A percentile compares a stretch with the other conserved stretches of the same genome.
Evolutionary conservation across 1,284 basidiomycete species (phyloP).

Genomic region (Ustilago loliicola): DNA sequence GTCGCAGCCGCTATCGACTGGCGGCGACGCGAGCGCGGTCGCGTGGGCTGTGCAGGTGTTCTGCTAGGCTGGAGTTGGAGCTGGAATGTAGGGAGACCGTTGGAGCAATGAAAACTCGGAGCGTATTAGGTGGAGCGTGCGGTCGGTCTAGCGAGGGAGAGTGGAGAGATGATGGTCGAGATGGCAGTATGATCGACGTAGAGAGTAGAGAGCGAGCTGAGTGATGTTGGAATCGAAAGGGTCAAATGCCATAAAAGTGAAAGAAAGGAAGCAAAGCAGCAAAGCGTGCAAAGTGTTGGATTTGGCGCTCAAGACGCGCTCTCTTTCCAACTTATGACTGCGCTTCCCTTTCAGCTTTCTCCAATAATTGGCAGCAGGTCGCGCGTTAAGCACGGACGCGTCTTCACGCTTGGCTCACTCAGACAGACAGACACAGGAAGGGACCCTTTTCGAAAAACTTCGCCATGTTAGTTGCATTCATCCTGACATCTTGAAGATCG

Average conservation of each 20-base stretch:
- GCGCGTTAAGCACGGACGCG: constrained; percentile 43
- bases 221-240: background rate
- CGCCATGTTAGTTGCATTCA: background rate
- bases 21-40: background rate
- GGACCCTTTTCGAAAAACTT: background rate
- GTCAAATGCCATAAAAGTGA: too few relatives aligned
- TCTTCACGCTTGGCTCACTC: constrained; percentile 11
- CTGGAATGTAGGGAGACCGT: too few relatives aligned
- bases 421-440: background rate
- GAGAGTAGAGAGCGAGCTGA: background rate
- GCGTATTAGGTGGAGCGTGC: too few relatives aligned
- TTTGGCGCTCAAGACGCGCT: background rate
- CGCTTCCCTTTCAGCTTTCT: background rate
- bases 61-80: too few relatives aligned
- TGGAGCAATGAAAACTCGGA: too few relatives aligned
- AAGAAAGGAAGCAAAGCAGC: background rate
- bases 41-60: too few relatives aligned
- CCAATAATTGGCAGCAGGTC: background rate
- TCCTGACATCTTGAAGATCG: background rate
- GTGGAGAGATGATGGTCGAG: too few relatives aligned
- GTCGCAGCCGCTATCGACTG: too few relatives aligned
- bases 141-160: too few relatives aligned
- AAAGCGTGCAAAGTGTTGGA: background rate
- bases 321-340: background rate
- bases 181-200: background rate